Percentiles rank a stretch among this genome's conserved stretches.
These are phyloP conservation scores for Alternaria brassicicola DNA, from an alignment of 2,329 filamentous ascomycete genomes.

Conservation along the genomic window DNA sequence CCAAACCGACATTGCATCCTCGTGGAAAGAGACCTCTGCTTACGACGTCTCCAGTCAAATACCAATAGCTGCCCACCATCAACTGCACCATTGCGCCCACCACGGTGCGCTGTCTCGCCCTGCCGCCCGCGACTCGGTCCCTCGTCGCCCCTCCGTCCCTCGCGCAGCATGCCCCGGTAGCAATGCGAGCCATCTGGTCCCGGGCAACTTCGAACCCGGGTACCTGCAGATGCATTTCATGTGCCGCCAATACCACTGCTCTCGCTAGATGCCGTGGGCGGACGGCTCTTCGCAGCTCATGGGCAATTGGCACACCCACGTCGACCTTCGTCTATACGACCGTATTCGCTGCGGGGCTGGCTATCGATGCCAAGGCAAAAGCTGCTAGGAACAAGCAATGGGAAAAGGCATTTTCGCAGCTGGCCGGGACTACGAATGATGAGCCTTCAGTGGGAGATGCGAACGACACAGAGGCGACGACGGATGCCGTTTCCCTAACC, in stretches of 20 bases:
- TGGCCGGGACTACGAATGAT: slow-evolving; percentile 11
- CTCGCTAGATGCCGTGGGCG: slow-evolving; percentile 60
- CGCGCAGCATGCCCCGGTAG: slow-evolving; percentile 46
- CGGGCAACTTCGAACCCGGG: slow-evolving; percentile 66
- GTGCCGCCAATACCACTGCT: slow-evolving; percentile 58
- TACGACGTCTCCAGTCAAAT: neutral
- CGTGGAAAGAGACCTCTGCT: neutral
- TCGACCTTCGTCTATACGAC: slow-evolving; percentile 71
- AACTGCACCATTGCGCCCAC: slow-evolving; percentile 6
- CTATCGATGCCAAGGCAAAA: slow-evolving; percentile 67
- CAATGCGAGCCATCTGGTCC: slow-evolving; percentile 73
- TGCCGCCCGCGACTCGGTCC: slow-evolving; percentile 22
- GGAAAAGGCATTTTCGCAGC: slow-evolving; percentile 62
- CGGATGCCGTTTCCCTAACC: neutral
- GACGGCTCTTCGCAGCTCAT: slow-evolving; percentile 57
- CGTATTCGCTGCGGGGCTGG: slow-evolving; percentile 68
- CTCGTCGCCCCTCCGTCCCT: slow-evolving; percentile 22
- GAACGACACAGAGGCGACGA: neutral
- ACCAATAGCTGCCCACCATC: neutral
- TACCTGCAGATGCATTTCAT: slow-evolving; percentile 68
- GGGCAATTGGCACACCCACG: slow-evolving; percentile 61
- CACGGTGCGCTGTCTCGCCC: slow-evolving; percentile 24
- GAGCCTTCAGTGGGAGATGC: neutral
- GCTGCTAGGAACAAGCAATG: slow-evolving; percentile 62
- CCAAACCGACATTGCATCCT: neutral